Evolutionary conservation across 2,329 filamentous ascomycete species (phyloP), one percentile per base, ranked within the genome.

Genomic region (Alternaria atra): DNA sequence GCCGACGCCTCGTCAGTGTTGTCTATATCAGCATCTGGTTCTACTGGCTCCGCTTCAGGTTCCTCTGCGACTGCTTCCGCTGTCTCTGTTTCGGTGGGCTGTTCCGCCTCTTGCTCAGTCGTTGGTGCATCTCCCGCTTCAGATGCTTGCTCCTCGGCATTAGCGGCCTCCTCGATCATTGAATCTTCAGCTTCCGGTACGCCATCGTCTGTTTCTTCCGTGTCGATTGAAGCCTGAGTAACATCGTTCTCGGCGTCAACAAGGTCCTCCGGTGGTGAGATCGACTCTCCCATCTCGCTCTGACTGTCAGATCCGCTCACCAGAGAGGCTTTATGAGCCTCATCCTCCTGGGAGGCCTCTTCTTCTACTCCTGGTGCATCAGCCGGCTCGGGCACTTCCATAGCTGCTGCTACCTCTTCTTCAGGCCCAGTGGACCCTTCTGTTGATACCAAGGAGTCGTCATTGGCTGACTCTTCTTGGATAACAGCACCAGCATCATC

Each of bases 351-450:
- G 8, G 23, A 5, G 4, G 27, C 52, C 3, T 44, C 48, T 10
- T 56, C 52, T 23, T 35, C 35, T 25, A 29, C 39, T 6, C 25
- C 12, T 13, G 50, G 39, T 10, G 57, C 51, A 13, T 64, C 61
- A 4, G 23, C 34, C 27, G 63, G 59, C 27, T 63, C 58, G 4
- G 39, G 10, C 9, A 60, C 47, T 8, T 55, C 34, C 6, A 42
- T 52, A 35, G 54, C 29, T 15, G 58, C 55, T 12, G 30, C 6
- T 7, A 54, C 25, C 17, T 61, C 61, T 40, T 52, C 46, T 39
- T 55, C 46, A 5, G 46, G 20, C 25, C 44, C 61, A 43, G 52
- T 44, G 6, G 53, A 55, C 12, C 40, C 46, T 52, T 56, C 46
- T n/a, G 40, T 34, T 23, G 58, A 60, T 20, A 52, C 46, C 2